A percentile compares a stretch with the other conserved stretches of the same genome.
Evolutionary conservation across 2,329 filamentous ascomycete species (phyloP).

Genomic region (Aspergillus sp.): DNA sequence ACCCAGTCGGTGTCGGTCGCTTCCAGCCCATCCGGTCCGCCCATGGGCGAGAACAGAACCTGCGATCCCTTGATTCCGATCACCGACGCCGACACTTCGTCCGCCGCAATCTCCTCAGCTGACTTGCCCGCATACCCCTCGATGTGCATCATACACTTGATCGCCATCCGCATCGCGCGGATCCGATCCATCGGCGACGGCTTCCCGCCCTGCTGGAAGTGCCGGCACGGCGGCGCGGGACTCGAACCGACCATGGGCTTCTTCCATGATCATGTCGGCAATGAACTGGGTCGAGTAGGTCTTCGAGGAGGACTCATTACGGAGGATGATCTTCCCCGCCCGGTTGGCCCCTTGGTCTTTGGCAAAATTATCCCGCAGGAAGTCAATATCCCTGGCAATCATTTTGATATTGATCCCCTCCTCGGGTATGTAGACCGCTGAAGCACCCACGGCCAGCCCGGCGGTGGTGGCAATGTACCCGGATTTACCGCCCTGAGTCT

Average conservation of each 20-base stretch:
- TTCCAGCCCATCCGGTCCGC: constrained; percentile 56
- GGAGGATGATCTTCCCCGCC: constrained; percentile 87
- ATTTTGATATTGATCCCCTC: constrained; percentile 91
- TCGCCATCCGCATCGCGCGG: constrained; percentile 79
- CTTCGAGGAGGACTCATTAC: constrained; percentile 86
- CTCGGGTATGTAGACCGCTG: constrained; percentile 92
- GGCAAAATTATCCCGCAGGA: constrained; percentile 75
- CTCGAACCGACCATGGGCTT: constrained; percentile 86
- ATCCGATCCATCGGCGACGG: constrained; percentile 95
- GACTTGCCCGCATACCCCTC: constrained; percentile 63
- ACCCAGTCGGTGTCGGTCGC: constrained; percentile 84
- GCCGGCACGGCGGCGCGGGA: constrained; percentile 83
- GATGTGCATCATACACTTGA: constrained; percentile 88
- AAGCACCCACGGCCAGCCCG: constrained; percentile 81
- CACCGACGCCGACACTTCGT: constrained; percentile 65
- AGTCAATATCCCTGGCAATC: constrained; percentile 80
- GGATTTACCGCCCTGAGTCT: constrained; percentile 90
- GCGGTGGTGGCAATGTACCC: constrained; percentile 89
- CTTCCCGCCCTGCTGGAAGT: constrained; percentile 88
- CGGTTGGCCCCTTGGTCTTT: constrained; percentile 80
- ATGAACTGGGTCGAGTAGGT: constrained; percentile 91
- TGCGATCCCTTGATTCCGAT: constrained; percentile 88
- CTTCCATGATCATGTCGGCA: constrained; percentile 89
- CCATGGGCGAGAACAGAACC: constrained; percentile 78
- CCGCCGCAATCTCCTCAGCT: constrained; percentile 58